Evolutionary conservation across 2,329 filamentous ascomycete genomes (phyloP), one percentile per base, ranked within the genome.

Genomic region (Periconia sp.): DNA sequence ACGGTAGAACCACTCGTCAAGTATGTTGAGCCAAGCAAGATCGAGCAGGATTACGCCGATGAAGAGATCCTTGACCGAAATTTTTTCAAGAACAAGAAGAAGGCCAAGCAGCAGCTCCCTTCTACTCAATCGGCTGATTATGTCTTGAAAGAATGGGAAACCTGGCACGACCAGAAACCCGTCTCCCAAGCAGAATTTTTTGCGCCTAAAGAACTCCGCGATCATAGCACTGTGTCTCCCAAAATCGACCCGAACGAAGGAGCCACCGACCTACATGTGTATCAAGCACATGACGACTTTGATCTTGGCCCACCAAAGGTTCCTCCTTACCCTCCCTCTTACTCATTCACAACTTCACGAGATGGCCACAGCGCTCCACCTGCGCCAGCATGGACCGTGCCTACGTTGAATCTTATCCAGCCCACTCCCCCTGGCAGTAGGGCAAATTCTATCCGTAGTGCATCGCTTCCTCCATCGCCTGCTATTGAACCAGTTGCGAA

Each of bases 371-470:
- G 58, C 14, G 56, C 57, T n/a, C 52, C 55, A 11, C 50, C 46
- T 8, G 56, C 61, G 17, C 76, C 75, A 15, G 47, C 54, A 37
- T 81, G 76, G 71, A 68, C 72, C 15, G 78, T 85, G 18, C 83
- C 83, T 11, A 68, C 73, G 17, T 73, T 86, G 15, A 82, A 81
- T 42, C 71, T 85, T 20, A 83, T 85, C 49, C 77, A 81, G 45
- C 81, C 84, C 2, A 86, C 83, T 7, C 84, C 83, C 17, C 84
- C 84, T 18, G 77, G 76, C 18, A 83, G 81, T 54, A 61, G 70
- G 53, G 76, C 73, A 20, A 73, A 73, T 10, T 70, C 69, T 27
- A 68, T 70, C 17, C 71, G 69, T 31, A 72, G 69, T 35, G 64
- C 63, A 8, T 76, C 72, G 23, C 41, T 66, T 15, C 71, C 68